These are phyloP conservation scores for Citrullus colocynthis DNA, from an alignment of 306 rosid genomes.

Conservation along the genomic window DNA sequence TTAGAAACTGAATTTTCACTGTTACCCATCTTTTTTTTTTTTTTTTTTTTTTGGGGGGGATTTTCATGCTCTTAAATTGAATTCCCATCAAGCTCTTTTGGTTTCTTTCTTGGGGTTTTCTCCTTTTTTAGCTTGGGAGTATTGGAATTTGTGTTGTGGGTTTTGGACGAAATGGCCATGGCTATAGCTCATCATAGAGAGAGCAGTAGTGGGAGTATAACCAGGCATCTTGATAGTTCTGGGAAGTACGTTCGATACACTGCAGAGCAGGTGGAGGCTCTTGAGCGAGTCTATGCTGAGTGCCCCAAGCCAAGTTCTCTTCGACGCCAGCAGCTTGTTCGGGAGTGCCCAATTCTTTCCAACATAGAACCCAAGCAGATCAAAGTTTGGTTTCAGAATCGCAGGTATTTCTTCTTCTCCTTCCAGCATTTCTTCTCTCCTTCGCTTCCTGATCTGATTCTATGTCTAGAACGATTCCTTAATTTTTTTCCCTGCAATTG, in stretches of 20 bases:
- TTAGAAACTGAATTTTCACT: neutral
- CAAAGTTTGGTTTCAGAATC: slow-evolving; percentile 99
- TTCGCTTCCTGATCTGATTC: neutral
- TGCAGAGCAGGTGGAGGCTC: slow-evolving; percentile 88
- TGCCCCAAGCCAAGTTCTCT: slow-evolving; percentile 94
- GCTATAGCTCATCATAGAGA: slow-evolving; percentile 81
- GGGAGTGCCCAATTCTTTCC: slow-evolving; percentile 86
- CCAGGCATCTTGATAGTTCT: slow-evolving; percentile 56
- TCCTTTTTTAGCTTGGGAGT: neutral
- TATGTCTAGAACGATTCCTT: neutral
- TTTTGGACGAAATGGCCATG: slow-evolving; percentile 50
- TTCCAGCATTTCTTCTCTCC: neutral
- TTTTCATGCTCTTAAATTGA: neutral
- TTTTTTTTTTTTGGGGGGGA: neutral
- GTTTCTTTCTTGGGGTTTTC: neutral
- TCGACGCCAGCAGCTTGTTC: slow-evolving; percentile 82
- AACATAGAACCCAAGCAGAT: slow-evolving; percentile 96
- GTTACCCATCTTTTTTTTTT: neutral
- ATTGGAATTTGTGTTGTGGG: neutral
- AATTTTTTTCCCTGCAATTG: neutral
- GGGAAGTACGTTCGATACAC: slow-evolving; percentile 94
- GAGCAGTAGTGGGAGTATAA: slow-evolving; percentile 77
- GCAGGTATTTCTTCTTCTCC: slow-evolving; percentile 32
- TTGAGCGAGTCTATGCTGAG: slow-evolving; percentile 81
- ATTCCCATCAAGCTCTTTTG: neutral